Base-by-base conservation (phyloP, 1,284 basidiomycete genomes). In the Ganoderma lucidum region DNA sequence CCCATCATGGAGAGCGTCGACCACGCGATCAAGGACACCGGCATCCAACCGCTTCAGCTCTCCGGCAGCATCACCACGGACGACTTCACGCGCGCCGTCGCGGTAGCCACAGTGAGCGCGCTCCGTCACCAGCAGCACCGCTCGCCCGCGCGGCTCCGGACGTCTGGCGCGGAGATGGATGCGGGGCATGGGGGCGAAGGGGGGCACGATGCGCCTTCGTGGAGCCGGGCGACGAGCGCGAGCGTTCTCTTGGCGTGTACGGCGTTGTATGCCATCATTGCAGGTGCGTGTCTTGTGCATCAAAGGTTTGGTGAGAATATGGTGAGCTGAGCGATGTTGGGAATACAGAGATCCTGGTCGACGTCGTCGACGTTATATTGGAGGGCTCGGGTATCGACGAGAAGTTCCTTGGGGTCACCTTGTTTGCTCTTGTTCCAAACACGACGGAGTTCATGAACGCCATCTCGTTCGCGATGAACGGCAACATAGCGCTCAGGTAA, bases 371-470 rank as follows among this genome's bases (percentile, higher is more conserved):
- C 77, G 95, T 97, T 37, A 92, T 99, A 2, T 85, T 99, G 30
- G 85, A 96, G 72, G 96, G 92, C n/a, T 96, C 95, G 0, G 95
- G 96, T 0, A 94, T 99, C 48, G 95, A 98, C 72, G 97, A 99
- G 79, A 99, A 99, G 80, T 97, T 99, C 85, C 87, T 99, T 41
- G 98, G 98, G 59, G 88, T 99, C 68, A 99, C 97, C 0, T 86
- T 99, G 10, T 99, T 99, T 77, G 97, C 98, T 2, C 88, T 99
- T 42, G 97, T 99, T 0, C 98, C 98, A 12, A 99, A 99, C 80
- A 98, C 97, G 19, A 99, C 98, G 28, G 98, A 99, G 82, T 99
- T 99, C 80, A 99, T 99, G 97, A 99, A 99, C 79, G 98, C 98
- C 66, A 98, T 99, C 78, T 97, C 96, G n/a, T 99, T 99, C 78